These are phyloP conservation scores for Antitrichia curtipendula DNA, from an alignment of 225 moss, liverwort and hornwort species.

Conservation along the genomic window DNA sequence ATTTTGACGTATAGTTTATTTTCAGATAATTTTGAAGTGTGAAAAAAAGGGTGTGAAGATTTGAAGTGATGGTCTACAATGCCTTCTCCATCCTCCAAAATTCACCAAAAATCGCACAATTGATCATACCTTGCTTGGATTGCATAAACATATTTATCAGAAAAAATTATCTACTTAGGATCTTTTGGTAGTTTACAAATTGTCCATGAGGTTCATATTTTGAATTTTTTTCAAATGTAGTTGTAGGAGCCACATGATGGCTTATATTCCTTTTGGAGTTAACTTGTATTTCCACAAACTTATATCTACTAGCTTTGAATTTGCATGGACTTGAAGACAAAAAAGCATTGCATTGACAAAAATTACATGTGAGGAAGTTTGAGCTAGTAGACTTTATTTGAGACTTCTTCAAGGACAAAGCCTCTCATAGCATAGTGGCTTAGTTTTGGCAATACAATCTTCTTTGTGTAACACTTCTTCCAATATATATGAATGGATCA, in stretches of 20 bases:
- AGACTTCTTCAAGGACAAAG: neutral
- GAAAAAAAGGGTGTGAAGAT: too few species aligned
- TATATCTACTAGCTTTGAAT: rapidly evolving
- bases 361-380: neutral
- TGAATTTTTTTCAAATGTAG: neutral
- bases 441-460: neutral
- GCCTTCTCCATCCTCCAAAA: too few species aligned
- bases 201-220: neutral
- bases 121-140: neutral
- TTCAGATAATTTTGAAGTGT: too few species aligned
- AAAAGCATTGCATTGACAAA: neutral
- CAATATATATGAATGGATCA: neutral
- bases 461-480: neutral
- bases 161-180: too few species aligned
- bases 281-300: rapidly evolving
- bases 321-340: neutral
- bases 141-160: too few species aligned
- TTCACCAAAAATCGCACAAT: too few species aligned
- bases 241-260: rapidly evolving
- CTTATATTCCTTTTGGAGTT: neutral
- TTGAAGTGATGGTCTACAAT: too few species aligned
- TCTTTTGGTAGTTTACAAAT: neutral
- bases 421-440: neutral
- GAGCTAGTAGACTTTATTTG: neutral
- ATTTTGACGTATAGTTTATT: too few species aligned